Evolutionary conservation across 768 basidiomycete species (phyloP).

Genomic region (Gloeopeniophorella convolvens): DNA sequence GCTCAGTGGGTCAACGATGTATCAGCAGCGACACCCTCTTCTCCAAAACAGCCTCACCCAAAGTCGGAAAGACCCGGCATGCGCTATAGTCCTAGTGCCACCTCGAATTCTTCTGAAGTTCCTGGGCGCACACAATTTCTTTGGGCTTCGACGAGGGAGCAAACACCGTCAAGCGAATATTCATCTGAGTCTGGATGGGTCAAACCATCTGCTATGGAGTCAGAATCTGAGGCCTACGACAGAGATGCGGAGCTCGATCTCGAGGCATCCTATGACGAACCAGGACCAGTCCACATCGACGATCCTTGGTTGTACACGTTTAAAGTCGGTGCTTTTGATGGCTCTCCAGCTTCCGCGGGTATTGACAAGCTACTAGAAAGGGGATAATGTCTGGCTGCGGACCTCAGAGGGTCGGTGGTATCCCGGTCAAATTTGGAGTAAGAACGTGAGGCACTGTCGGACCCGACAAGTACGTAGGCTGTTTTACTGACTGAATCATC

Average conservation of each 20-base stretch:
- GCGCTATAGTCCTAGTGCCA: neutral
- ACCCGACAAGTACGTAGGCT: conserved; percentile 16
- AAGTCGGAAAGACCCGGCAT: too few species aligned
- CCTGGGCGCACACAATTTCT: neutral
- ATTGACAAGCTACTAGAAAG: conserved; percentile 10
- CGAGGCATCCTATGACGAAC: conserved; percentile 6
- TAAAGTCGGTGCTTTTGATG: conserved; percentile 1
- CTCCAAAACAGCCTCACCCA: too few species aligned
- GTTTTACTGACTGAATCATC: neutral
- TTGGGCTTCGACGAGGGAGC: neutral
- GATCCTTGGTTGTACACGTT: conserved; percentile 20
- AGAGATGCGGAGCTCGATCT: neutral
- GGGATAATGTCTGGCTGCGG: conserved; percentile 19
- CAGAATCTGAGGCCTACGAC: neutral
- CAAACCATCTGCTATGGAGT: neutral
- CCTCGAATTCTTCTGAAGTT: neutral
- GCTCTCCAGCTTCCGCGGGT: neutral
- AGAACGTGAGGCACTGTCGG: conserved; percentile 9
- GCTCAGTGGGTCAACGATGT: conserved; percentile 4
- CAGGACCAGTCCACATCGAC: conserved; percentile 17
- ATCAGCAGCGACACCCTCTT: neutral
- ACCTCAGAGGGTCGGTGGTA: conserved; percentile 18
- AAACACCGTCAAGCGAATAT: neutral
- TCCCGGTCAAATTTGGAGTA: conserved; percentile 14
- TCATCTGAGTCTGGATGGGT: neutral